Percentiles rank a stretch among this genome's conserved stretches.
Conservation (phyloP, 352 stramenopile species). For the Phytophthora idaei region DNA sequence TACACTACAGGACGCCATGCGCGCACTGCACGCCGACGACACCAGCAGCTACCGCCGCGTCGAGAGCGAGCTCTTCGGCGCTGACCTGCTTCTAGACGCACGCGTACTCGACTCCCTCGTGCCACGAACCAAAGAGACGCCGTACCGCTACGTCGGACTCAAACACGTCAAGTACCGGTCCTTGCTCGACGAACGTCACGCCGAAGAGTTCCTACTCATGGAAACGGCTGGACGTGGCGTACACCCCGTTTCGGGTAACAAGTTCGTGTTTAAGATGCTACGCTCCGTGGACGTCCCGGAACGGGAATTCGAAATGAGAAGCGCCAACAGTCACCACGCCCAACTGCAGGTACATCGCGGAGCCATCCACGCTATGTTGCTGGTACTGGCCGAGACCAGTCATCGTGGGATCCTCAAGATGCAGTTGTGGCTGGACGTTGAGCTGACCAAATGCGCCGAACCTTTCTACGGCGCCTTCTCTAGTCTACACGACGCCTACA, state of each 20-base stretch:
- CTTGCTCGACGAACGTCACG: slow-evolving; percentile 55
- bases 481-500: slow-evolving; percentile 72
- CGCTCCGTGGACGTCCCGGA: slow-evolving; percentile 59
- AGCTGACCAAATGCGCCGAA: slow-evolving; percentile 57
- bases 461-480: slow-evolving; percentile 66
- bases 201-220: slow-evolving; percentile 70
- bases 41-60: slow-evolving; percentile 56
- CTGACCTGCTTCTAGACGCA: slow-evolving; percentile 66
- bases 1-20: slow-evolving; percentile 63
- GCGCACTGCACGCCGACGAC: slow-evolving; percentile 58
- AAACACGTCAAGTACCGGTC: slow-evolving; percentile 83
- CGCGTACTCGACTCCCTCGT: slow-evolving; percentile 74
- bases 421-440: slow-evolving; percentile 73
- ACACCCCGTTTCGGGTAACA: slow-evolving; percentile 41
- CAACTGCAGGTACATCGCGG: slow-evolving; percentile 57
- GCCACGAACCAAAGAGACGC: slow-evolving; percentile 64
- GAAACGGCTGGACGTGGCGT: slow-evolving; percentile 59
- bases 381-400: slow-evolving; percentile 66
- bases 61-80: slow-evolving; percentile 61
- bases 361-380: slow-evolving; percentile 60
- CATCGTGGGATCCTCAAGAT: slow-evolving; percentile 65
- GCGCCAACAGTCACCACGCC: slow-evolving; percentile 49
- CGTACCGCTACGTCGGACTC: slow-evolving; percentile 76
- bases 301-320: slow-evolving; percentile 49
- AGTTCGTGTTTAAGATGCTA: slow-evolving; percentile 72